Percentiles rank a stretch among this genome's conserved stretches.
Conservation (phyloP, 257 asterid genomes). For the Solanum pennellii region DNA sequence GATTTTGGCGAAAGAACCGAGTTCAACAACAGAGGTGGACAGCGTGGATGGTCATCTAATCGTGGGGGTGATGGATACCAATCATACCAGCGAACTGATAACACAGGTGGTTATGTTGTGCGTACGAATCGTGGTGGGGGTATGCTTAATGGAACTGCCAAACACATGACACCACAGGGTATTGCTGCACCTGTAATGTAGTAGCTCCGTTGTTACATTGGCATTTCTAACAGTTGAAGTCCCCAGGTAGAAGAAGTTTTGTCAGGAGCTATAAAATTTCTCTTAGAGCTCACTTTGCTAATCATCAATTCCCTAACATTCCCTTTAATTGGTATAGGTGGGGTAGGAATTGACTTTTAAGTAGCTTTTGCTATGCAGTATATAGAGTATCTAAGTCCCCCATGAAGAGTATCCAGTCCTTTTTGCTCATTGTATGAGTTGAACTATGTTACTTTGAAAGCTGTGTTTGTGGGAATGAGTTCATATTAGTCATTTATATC, state of each 20-base stretch:
- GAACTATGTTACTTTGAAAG: background rate
- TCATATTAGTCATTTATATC: background rate
- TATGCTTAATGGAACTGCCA: background rate
- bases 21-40: slow-evolving; percentile 46
- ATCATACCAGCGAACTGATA: slow-evolving; percentile 27
- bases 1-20: slow-evolving; percentile 53
- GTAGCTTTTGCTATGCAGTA: slow-evolving; percentile 3
- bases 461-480: background rate
- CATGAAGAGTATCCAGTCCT: background rate
- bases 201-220: background rate
- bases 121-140: slow-evolving; percentile 34
- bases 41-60: slow-evolving; percentile 39
- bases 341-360: slow-evolving; percentile 18
- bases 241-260: background rate
- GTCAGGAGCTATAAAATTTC: background rate
- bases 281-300: background rate
- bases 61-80: slow-evolving; percentile 46
- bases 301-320: background rate
- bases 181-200: background rate
- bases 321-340: slow-evolving; percentile 4
- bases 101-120: slow-evolving; percentile 13
- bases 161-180: background rate
- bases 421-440: background rate
- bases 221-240: background rate
- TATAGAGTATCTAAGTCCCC: background rate